phyloP scores from a whole-genome alignment of 345 rosid species.

The Durio zibethinus region DNA sequence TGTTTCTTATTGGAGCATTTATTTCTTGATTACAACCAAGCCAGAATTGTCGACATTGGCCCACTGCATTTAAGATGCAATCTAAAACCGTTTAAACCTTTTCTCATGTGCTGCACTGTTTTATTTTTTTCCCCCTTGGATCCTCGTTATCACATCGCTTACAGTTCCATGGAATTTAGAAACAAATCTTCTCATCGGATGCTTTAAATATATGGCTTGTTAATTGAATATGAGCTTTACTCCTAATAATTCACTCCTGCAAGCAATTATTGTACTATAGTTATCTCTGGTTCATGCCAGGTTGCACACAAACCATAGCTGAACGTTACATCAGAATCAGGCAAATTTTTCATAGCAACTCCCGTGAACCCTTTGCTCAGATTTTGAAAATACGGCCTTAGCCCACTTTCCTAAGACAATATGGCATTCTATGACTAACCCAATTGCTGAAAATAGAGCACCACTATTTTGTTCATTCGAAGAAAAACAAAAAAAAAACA shows the following conservation, averaged over 20 bases:
- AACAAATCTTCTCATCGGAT: background rate
- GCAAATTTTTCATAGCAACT: background rate
- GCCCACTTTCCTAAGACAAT: background rate
- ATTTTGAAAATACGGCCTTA: background rate
- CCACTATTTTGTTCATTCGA: background rate
- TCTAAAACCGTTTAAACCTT: background rate
- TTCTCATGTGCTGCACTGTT: background rate
- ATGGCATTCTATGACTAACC: background rate
- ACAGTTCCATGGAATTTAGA: background rate
- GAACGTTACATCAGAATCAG: background rate
- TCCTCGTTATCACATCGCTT: background rate
- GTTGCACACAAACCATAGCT: background rate
- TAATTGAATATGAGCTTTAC: too few relatives aligned
- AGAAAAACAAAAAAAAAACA: too few relatives aligned
- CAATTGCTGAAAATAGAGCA: background rate
- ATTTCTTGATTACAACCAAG: background rate
- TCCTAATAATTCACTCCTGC: too few relatives aligned
- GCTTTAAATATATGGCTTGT: background rate
- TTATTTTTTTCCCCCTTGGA: background rate
- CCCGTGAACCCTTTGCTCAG: slow-evolving; percentile 14
- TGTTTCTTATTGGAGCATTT: too few relatives aligned
- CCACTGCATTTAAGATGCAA: background rate
- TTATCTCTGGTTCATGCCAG: background rate
- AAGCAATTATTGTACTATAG: background rate
- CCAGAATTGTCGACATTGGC: background rate